Base-by-base conservation (phyloP, 306 rosid species). In the Hylodesmum podocarpum region DNA sequence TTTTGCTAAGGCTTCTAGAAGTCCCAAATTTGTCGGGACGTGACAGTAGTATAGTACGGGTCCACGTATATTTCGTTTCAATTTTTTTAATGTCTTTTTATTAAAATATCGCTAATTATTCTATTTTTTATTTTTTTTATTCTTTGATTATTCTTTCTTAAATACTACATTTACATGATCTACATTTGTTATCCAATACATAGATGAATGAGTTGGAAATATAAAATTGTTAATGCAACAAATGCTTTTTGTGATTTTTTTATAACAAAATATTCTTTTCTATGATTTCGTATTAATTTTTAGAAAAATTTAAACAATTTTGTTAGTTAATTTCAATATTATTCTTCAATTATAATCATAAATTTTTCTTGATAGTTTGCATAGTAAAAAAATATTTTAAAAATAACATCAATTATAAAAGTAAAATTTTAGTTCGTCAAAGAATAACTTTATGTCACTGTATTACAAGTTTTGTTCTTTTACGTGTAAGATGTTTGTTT, bases 1-100 rank as follows among this genome's bases (percentile, higher is more conserved):
- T 51, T 69, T 49, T 61, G 36, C 0, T 13, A 50, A 8, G 19
- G 70, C 75, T 82, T 82, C 85, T 76, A 82, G 85, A 82, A 81
- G 62, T 8, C 34, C 65, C 6, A 44, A 16, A 16, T 19, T 44
- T 19, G 0, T 29, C 9, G 33, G 19, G 34, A 75, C 19, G 18
- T 19, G 24, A 19, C 21, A 6, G 11, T 2, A n/a, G 1, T 70
- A n/a, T 2, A n/a, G 1, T 70, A 18, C 65, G 71, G 49, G 25
- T 37, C 70, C 49, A 64, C 67, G 16, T 1, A 19, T 1, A 4
- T n/a, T 62, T 62, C 4, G 7, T 34, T 62, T 8, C 27, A 33
- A n/a, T 1, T n/a, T 18, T 16, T 63, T 18, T 9, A 31, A 12
- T 62, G 33, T 33, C 16, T 59, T 61, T 61, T 31, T 33, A 1